Evolutionary conservation across 1,284 basidiomycete genomes (phyloP).

Genomic region (Ganoderma resinaceum): DNA sequence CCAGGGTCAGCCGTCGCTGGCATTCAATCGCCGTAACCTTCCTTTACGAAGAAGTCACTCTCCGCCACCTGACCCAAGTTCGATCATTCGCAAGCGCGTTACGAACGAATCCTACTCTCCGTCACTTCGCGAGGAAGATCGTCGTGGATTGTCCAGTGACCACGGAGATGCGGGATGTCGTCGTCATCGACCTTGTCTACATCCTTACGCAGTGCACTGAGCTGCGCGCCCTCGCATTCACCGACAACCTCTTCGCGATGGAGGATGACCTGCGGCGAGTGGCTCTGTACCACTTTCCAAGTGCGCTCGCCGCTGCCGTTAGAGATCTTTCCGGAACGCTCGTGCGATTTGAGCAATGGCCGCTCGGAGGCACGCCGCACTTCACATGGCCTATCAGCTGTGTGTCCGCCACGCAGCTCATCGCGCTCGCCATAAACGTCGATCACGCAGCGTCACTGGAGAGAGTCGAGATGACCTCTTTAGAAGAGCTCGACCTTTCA

Average conservation of each 20-base stretch:
- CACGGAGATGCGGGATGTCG: slow-evolving; percentile 11
- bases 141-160: slow-evolving; percentile 23
- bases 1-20: slow-evolving; percentile 20
- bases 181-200: slow-evolving; percentile 12
- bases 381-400: slow-evolving; percentile 18
- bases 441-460: slow-evolving; percentile 16
- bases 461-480: slow-evolving; percentile 4
- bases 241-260: slow-evolving; percentile 20
- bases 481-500: slow-evolving; percentile 24
- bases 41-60: slow-evolving; percentile 21
- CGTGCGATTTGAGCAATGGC: slow-evolving; percentile 22
- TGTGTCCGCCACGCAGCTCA: slow-evolving; percentile 12
- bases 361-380: slow-evolving; percentile 19
- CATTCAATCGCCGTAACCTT: slow-evolving; percentile 9
- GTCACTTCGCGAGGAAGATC: slow-evolving; percentile 12
- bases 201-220: slow-evolving; percentile 18
- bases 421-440: slow-evolving; percentile 21
- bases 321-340: slow-evolving; percentile 2
- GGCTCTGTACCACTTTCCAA: slow-evolving; percentile 15
- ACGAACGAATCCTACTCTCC: slow-evolving; percentile 9
- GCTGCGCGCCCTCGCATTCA: slow-evolving; percentile 16
- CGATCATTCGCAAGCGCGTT: slow-evolving; percentile 14
- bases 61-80: slow-evolving; percentile 17
- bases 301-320: slow-evolving; percentile 2
- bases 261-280: slow-evolving; percentile 18